Evolutionary conservation across 2,329 filamentous ascomycete species (phyloP).

Genomic region (Coniosporium tulheliwenetii): DNA sequence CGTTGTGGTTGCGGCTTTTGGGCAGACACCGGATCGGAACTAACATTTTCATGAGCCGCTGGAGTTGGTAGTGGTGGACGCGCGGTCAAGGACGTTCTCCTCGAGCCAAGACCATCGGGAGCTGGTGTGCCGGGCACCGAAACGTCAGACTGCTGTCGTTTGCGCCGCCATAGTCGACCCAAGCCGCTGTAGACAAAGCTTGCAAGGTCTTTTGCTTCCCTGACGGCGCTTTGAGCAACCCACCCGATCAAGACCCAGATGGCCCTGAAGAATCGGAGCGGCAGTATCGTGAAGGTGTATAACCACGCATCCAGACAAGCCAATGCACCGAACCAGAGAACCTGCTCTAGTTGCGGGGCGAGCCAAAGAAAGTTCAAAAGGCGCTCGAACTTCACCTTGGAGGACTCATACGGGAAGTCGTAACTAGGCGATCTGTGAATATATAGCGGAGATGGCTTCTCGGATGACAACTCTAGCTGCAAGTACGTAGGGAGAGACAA

Average conservation of each 20-base stretch:
- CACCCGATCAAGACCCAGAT: slow-evolving; percentile 60
- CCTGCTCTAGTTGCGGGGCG: slow-evolving; percentile 66
- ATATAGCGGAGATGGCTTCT: slow-evolving; percentile 44
- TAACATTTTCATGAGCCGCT: not conserved
- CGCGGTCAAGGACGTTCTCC: not conserved
- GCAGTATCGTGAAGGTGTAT: slow-evolving; percentile 90
- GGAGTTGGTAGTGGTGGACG: not conserved
- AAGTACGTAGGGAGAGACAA: slow-evolving; percentile 49
- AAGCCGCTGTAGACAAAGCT: slow-evolving; percentile 68
- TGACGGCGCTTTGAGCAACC: slow-evolving; percentile 57
- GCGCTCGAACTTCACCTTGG: slow-evolving; percentile 79
- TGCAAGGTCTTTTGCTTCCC: slow-evolving; percentile 56
- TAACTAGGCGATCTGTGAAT: slow-evolving; percentile 41
- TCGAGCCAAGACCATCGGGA: not conserved
- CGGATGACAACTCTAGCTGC: slow-evolving; percentile 47
- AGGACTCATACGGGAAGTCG: slow-evolving; percentile 76
- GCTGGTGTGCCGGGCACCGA: not conserved
- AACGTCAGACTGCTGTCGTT: not conserved
- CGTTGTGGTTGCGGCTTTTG: not conserved
- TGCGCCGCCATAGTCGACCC: slow-evolving; percentile 59
- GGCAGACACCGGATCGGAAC: too few species aligned
- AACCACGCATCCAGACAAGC: slow-evolving; percentile 94
- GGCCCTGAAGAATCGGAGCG: slow-evolving; percentile 73
- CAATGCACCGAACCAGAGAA: slow-evolving; percentile 73
- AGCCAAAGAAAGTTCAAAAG: slow-evolving; percentile 77